Conservation (phyloP, 2,329 filamentous ascomycete genomes). For the Microcyclospora pomicola region DNA sequence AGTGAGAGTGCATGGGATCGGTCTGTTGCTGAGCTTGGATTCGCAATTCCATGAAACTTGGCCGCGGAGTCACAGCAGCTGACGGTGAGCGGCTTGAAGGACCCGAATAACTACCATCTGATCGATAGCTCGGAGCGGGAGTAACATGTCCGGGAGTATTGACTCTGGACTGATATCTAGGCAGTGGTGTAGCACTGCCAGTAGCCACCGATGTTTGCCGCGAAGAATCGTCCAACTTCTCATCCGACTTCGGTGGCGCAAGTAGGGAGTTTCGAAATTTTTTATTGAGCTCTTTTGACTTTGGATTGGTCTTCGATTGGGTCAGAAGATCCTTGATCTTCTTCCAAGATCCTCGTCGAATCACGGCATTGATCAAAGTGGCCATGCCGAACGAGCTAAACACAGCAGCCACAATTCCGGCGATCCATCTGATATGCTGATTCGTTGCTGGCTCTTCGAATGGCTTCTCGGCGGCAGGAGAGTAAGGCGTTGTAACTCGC, state of each 20-base stretch:
- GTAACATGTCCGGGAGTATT: slow-evolving; percentile 2
- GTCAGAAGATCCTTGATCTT: slow-evolving; percentile 3
- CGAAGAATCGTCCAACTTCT: no score
- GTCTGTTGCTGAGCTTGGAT: background rate
- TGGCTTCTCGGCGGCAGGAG: slow-evolving; percentile 5
- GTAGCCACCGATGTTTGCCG: background rate
- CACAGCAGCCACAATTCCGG: slow-evolving; percentile 15
- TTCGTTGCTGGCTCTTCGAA: slow-evolving; percentile 8
- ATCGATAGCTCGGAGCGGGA: slow-evolving; percentile 1
- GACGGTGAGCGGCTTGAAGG: no score
- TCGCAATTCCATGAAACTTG: no score
- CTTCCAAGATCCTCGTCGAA: slow-evolving; percentile 15
- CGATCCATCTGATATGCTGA: slow-evolving; percentile 9
- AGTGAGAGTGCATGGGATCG: background rate
- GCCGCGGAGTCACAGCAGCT: no score
- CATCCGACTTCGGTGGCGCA: no score
- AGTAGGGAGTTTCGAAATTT: no score
- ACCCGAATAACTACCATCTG: slow-evolving; percentile 1
- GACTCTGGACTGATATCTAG: slow-evolving; percentile 3
- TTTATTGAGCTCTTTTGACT: no score
- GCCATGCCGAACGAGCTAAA: slow-evolving; percentile 16
- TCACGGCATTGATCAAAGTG: slow-evolving; percentile 15
- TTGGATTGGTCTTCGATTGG: no score
- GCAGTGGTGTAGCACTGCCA: slow-evolving; percentile 4
- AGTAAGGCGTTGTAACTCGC: slow-evolving; percentile 11